Evolutionary conservation across 163 green algal genomes (phyloP).

Genomic region (Volvox carteri): DNA sequence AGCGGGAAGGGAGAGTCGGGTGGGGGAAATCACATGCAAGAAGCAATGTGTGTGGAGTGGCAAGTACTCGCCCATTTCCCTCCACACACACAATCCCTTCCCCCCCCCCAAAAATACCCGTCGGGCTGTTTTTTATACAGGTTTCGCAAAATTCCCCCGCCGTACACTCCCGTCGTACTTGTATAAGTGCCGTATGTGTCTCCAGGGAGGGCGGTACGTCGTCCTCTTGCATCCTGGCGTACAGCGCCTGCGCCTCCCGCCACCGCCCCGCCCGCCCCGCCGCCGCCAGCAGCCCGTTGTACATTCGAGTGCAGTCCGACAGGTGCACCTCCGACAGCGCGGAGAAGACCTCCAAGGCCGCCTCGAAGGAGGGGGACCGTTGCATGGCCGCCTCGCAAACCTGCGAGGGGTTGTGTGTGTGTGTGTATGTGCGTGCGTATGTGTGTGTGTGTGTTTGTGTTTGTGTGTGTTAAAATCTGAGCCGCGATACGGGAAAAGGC

Average conservation of each 20-base stretch:
- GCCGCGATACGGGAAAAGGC: too few relatives aligned
- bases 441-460: too few relatives aligned
- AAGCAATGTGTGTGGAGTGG: not conserved
- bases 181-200: conserved; percentile 52
- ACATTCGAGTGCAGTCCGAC: conserved; percentile 4
- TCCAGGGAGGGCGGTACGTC: conserved; percentile 32
- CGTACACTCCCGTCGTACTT: not conserved
- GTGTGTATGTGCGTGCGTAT: not conserved
- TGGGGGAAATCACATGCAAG: not conserved
- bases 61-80: not conserved
- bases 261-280: conserved; percentile 40
- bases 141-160: not conserved
- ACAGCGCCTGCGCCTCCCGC: conserved; percentile 53
- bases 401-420: conserved; percentile 25
- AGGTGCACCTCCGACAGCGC: conserved; percentile 46
- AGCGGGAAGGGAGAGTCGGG: not conserved
- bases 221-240: conserved; percentile 33
- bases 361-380: conserved; percentile 50
- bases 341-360: conserved; percentile 44
- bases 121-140: not conserved
- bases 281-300: conserved; percentile 46
- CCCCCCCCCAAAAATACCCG: not conserved
- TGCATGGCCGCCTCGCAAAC: conserved; percentile 61
- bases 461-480: too few relatives aligned
- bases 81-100: not conserved